A percentile compares a stretch with the other conserved stretches of the same genome.
These are phyloP conservation scores for Verticillium nubilum DNA, from an alignment of 2,329 filamentous ascomycete species.

Conservation along the genomic window DNA sequence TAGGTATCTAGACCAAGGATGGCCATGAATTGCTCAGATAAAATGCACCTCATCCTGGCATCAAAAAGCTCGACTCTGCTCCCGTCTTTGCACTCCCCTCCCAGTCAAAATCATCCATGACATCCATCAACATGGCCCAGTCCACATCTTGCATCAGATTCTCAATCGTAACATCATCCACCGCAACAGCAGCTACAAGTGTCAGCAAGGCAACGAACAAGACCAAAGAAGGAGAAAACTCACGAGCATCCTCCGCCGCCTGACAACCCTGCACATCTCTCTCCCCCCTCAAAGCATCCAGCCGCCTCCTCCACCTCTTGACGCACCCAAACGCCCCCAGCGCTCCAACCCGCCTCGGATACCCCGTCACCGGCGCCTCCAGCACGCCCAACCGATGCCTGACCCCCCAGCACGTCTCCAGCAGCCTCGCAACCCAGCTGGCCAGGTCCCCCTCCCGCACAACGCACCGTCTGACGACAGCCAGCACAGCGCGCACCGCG, in stretches of 20 bases:
- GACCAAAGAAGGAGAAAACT: not conserved
- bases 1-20: too few relatives aligned
- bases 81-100: slow-evolving; percentile 7
- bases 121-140: slow-evolving; percentile 43
- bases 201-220: slow-evolving; percentile 4
- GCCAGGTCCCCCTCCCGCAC: slow-evolving; percentile 45
- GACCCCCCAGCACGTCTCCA: slow-evolving; percentile 44
- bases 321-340: slow-evolving; percentile 46
- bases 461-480: slow-evolving; percentile 33
- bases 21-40: too few relatives aligned
- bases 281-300: slow-evolving; percentile 25
- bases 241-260: slow-evolving; percentile 1
- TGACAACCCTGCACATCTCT: not conserved
- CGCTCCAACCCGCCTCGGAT: slow-evolving; percentile 41
- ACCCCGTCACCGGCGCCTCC: slow-evolving; percentile 32
- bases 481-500: slow-evolving; percentile 8
- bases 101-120: slow-evolving; percentile 38
- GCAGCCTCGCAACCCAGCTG: slow-evolving; percentile 35
- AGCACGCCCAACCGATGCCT: slow-evolving; percentile 29
- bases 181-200: slow-evolving; percentile 5
- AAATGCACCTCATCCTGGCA: not conserved
- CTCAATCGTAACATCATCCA: slow-evolving; percentile 5
- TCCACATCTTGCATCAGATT: slow-evolving; percentile 40
- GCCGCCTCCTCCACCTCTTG: slow-evolving; percentile 35
- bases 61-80: slow-evolving; percentile 8